phyloP scores from a whole-genome alignment of 257 asterid species.

The Handroanthus guayacan region DNA sequence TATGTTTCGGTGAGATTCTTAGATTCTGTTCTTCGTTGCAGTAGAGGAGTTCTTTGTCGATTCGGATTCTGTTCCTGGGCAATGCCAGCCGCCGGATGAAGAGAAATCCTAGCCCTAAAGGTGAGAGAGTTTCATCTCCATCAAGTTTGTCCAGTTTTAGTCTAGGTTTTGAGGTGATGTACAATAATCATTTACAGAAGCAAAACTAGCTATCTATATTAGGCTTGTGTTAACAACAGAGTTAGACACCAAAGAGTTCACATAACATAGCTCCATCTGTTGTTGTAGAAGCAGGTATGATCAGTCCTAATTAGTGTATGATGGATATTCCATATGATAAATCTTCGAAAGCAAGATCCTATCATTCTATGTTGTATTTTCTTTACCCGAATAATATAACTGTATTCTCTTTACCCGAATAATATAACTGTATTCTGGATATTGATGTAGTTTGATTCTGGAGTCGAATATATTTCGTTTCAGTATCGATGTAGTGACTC shows the following conservation, averaged over 20 bases:
- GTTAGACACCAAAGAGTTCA: conserved; percentile 29
- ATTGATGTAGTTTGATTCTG: conserved; percentile 16
- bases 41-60: conserved; percentile 97
- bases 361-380: conserved; percentile 40
- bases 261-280: conserved; percentile 34
- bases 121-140: conserved; percentile 34
- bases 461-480: background rate
- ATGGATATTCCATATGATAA: conserved; percentile 35
- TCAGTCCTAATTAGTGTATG: conserved; percentile 36
- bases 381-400: conserved; percentile 29
- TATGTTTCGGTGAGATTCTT: no score
- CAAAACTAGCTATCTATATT: conserved; percentile 37
- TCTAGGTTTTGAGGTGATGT: conserved; percentile 45
- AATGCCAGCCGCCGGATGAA: conserved; percentile 79
- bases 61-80: conserved; percentile 79
- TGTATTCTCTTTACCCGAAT: conserved; percentile 35
- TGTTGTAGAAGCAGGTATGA: conserved; percentile 40
- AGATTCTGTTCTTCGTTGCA: conserved; percentile 42
- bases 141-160: conserved; percentile 37
- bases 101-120: conserved; percentile 65
- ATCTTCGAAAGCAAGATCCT: conserved; percentile 42
- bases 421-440: conserved; percentile 32
- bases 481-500: no score
- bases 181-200: conserved; percentile 33
- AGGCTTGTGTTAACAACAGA: conserved; percentile 38